Conservation (phyloP, 2,329 filamentous ascomycete genomes). For the Paecilomyces niveus region DNA sequence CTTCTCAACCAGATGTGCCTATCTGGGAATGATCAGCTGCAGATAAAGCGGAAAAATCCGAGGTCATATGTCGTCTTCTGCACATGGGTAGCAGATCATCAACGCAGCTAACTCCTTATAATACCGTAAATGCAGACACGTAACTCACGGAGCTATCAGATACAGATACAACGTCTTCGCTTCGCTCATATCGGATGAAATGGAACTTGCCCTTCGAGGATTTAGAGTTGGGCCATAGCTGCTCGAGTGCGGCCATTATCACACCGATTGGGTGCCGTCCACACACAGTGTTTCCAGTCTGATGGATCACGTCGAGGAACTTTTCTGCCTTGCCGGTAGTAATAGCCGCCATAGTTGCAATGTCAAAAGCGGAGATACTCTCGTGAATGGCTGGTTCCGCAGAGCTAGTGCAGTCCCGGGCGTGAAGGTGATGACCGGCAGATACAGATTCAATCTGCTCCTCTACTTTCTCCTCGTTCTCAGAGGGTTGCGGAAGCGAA, state of each 20-base stretch:
- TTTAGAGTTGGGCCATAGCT: conserved; percentile 39
- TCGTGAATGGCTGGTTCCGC: conserved; percentile 61
- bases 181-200: conserved; percentile 83
- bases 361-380: conserved; percentile 73
- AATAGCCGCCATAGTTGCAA: conserved; percentile 76
- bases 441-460: conserved; percentile 22
- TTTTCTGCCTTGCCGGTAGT: conserved; percentile 63
- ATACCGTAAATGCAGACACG: conserved; percentile 78
- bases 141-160: conserved; percentile 88
- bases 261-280: conserved; percentile 92
- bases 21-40: neutral
- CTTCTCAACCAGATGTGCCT: neutral
- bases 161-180: conserved; percentile 61
- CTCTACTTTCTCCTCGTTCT: conserved; percentile 15
- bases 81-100: neutral
- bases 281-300: conserved; percentile 86
- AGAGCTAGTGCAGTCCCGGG: conserved; percentile 25
- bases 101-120: conserved; percentile 37
- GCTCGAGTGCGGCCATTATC: conserved; percentile 79
- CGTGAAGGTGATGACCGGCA: conserved; percentile 19
- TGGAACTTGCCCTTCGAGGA: conserved; percentile 54
- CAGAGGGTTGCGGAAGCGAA: conserved; percentile 35
- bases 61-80: neutral
- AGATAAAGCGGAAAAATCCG: neutral
- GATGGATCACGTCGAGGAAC: conserved; percentile 62